These are phyloP conservation scores for Alternaria sp. DNA, from an alignment of 2,329 filamentous ascomycete species.

Conservation along the genomic window DNA sequence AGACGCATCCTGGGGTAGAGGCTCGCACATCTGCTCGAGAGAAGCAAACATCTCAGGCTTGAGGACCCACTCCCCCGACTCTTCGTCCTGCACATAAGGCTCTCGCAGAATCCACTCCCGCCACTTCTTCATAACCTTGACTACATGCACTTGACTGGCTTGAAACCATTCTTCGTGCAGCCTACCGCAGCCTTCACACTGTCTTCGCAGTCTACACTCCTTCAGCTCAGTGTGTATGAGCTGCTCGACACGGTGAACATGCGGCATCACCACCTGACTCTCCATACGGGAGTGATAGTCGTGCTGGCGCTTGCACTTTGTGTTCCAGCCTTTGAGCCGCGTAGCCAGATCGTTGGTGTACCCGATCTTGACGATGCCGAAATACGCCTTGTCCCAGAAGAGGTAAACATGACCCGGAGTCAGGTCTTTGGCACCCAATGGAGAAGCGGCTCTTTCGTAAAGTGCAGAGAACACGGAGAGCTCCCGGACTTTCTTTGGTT, in stretches of 20 bases:
- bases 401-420: conserved; percentile 20
- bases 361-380: conserved; percentile 26
- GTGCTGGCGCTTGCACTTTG: conserved; percentile 10
- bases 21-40: not conserved
- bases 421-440: conserved; percentile 1
- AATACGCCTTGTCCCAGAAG: conserved; percentile 18
- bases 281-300: conserved; percentile 6
- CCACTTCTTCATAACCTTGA: conserved; percentile 1
- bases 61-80: not conserved
- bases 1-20: not conserved
- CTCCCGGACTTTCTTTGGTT: not conserved
- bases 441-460: not conserved
- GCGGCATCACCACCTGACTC: conserved; percentile 69
- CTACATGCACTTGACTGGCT: conserved; percentile 50
- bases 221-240: conserved; percentile 83
- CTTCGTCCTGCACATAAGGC: not conserved
- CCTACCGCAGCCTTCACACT: conserved; percentile 75
- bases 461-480: not conserved
- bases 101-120: not conserved
- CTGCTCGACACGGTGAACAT: conserved; percentile 82
- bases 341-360: conserved; percentile 7
- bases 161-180: conserved; percentile 93
- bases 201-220: conserved; percentile 59
- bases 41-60: not conserved
- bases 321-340: conserved; percentile 17